phyloP scores from a whole-genome alignment of 139 green algal species.

The Gonium pectorale region DNA sequence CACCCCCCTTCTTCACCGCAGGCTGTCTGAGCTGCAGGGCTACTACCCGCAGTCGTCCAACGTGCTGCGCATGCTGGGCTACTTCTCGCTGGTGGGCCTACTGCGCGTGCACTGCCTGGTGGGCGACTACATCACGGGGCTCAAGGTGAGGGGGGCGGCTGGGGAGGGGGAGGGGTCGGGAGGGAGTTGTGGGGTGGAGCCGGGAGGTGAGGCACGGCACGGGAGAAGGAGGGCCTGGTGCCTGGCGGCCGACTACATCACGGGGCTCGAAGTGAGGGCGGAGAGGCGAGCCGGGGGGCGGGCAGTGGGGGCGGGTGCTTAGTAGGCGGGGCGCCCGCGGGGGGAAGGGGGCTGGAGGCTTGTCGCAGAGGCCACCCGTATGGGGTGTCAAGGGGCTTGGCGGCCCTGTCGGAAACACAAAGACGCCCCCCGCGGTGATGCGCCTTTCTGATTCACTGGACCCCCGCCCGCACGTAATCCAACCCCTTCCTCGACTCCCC shows the following conservation, averaged over 20 bases:
- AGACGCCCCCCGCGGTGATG: too few species aligned
- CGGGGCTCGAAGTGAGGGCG: slow-evolving; percentile 67
- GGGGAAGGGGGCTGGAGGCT: too few species aligned
- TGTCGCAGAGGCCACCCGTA: too few species aligned
- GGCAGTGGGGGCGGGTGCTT: too few species aligned
- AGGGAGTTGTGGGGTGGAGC: background rate
- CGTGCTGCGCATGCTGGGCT: slow-evolving; percentile 95
- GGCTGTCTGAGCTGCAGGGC: slow-evolving; percentile 77
- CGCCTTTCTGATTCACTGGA: too few species aligned
- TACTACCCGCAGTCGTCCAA: slow-evolving; percentile 87
- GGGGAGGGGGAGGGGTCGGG: background rate
- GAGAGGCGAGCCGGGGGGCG: too few species aligned
- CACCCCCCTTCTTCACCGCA: background rate
- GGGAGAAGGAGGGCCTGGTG: too few species aligned
- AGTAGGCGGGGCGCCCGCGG: too few species aligned
- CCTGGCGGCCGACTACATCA: slow-evolving; percentile 93
- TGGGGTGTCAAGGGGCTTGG: too few species aligned
- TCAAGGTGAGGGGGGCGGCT: slow-evolving; percentile 58
- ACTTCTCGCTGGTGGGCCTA: slow-evolving; percentile 94
- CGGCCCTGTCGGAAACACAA: too few species aligned
- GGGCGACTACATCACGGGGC: slow-evolving; percentile 89
- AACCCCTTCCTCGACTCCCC: too few species aligned
- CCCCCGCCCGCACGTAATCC: too few species aligned
- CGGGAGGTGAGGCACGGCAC: background rate
- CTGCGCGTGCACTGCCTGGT: slow-evolving; percentile 92